Conservation (phyloP, 176 grass and related monocot genomes). For the Lolium perenne region DNA sequence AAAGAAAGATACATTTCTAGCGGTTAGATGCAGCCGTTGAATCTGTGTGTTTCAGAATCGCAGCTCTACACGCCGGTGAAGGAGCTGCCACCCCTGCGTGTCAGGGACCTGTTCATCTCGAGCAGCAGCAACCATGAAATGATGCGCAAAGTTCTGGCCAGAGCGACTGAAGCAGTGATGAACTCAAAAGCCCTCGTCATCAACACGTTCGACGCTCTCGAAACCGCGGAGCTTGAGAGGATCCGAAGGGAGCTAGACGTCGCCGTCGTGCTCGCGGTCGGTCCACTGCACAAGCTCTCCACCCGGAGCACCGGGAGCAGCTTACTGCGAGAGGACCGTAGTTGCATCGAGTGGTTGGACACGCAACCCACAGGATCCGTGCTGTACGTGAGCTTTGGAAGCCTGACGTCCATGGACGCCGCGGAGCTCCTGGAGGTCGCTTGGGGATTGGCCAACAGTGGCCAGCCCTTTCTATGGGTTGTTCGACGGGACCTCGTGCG, state of each 20-base stretch:
- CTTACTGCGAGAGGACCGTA: not conserved
- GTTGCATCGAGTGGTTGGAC: too few relatives aligned
- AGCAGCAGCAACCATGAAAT: not conserved
- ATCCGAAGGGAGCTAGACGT: too few relatives aligned
- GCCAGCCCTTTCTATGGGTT: too few relatives aligned
- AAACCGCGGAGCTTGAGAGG: not conserved
- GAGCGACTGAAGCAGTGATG: not conserved
- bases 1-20: too few relatives aligned
- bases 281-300: slow-evolving; percentile 41
- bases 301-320: not conserved
- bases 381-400: too few relatives aligned
- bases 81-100: slow-evolving; percentile 44
- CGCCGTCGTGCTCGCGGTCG: not conserved
- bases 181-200: slow-evolving; percentile 26
- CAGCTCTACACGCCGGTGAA: slow-evolving; percentile 25
- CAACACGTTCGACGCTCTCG: slow-evolving; percentile 34
- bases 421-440: too few relatives aligned
- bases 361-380: not conserved
- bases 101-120: slow-evolving; percentile 37
- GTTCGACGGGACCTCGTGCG: not conserved
- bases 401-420: too few relatives aligned
- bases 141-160: not conserved
- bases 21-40: not conserved
- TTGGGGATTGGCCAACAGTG: too few relatives aligned
- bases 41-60: not conserved